These are phyloP conservation scores for Hypoxylon sp. DNA, from an alignment of 2,329 filamentous ascomycete genomes.

Conservation along the genomic window DNA sequence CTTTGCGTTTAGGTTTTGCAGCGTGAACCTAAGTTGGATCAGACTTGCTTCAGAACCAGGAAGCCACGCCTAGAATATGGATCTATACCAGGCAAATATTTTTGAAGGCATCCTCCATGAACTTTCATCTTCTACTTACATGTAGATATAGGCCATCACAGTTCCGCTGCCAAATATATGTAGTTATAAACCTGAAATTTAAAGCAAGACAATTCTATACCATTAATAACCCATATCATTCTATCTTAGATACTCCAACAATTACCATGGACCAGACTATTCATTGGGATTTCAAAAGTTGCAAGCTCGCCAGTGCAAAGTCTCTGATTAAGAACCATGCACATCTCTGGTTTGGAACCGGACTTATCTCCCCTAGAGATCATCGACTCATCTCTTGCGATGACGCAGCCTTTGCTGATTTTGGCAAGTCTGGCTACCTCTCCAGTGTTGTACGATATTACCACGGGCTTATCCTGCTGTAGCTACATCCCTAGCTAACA, in stretches of 20 bases:
- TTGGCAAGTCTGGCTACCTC: not conserved
- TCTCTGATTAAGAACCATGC: not conserved
- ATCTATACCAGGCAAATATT: too few species aligned
- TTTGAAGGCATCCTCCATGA: too few species aligned
- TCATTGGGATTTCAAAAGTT: not conserved
- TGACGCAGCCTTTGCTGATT: not conserved
- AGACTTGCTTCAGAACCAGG: not conserved
- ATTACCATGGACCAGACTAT: not conserved
- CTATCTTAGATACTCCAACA: too few species aligned
- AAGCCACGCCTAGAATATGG: not conserved
- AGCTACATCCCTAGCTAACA: not conserved
- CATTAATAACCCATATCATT: not conserved
- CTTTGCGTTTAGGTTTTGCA: too few species aligned
- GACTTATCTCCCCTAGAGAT: not conserved
- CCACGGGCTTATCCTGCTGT: not conserved
- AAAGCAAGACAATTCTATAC: not conserved
- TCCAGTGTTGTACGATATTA: not conserved
- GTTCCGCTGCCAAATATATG: not conserved
- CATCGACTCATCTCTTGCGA: not conserved
- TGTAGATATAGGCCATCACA: not conserved
- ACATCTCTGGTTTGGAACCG: not conserved
- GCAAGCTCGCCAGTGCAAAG: not conserved
- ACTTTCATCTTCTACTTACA: too few species aligned
- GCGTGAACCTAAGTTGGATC: too few species aligned
- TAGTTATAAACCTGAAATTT: not conserved